Percentiles rank a stretch among this genome's conserved stretches.
These are phyloP conservation scores for Pseudozyma sp. DNA, from an alignment of 1,284 basidiomycete species.

Conservation along the genomic window DNA sequence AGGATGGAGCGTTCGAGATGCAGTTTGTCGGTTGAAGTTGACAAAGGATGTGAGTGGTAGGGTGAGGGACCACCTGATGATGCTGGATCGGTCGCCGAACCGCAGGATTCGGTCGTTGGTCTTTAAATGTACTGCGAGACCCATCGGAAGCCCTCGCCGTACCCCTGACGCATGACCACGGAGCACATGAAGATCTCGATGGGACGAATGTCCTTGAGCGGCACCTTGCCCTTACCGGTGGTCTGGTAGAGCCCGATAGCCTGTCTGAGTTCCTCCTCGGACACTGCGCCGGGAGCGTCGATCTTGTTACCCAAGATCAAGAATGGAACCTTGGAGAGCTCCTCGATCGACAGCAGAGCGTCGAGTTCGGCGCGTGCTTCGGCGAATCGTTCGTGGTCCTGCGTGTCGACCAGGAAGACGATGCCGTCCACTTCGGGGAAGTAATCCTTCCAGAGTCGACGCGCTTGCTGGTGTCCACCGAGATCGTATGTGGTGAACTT, in stretches of 20 bases:
- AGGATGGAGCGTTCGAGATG: too few relatives aligned
- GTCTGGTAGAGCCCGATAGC: slow-evolving; percentile 97
- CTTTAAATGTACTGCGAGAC: slow-evolving; percentile 85
- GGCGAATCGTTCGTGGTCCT: slow-evolving; percentile 93
- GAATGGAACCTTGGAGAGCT: slow-evolving; percentile 89
- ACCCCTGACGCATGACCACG: slow-evolving; percentile 97
- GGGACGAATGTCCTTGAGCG: slow-evolving; percentile 93
- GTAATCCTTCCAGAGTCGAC: slow-evolving; percentile 99
- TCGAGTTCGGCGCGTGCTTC: slow-evolving; percentile 98
- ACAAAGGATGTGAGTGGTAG: too few relatives aligned
- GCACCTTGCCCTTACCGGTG: slow-evolving; percentile 98
- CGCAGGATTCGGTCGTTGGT: too few relatives aligned
- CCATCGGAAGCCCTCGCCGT: slow-evolving; percentile 99
- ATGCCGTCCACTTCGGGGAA: slow-evolving; percentile 99
- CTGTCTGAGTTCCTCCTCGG: slow-evolving; percentile 96
- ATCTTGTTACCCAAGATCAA: slow-evolving; percentile 99
- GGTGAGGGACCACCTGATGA: too few relatives aligned
- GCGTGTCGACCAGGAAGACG: slow-evolving; percentile 96
- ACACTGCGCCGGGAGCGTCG: slow-evolving; percentile 95
- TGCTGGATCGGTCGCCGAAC: too few relatives aligned
- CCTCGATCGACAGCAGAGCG: slow-evolving; percentile 89
- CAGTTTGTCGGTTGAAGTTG: too few relatives aligned
- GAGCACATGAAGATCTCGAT: slow-evolving; percentile 99
- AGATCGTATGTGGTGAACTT: slow-evolving; percentile 99
- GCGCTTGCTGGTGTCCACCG: slow-evolving; percentile 96